These are phyloP conservation scores for Tephrocybe sp. DNA, from an alignment of 768 basidiomycete species.

Conservation along the genomic window DNA sequence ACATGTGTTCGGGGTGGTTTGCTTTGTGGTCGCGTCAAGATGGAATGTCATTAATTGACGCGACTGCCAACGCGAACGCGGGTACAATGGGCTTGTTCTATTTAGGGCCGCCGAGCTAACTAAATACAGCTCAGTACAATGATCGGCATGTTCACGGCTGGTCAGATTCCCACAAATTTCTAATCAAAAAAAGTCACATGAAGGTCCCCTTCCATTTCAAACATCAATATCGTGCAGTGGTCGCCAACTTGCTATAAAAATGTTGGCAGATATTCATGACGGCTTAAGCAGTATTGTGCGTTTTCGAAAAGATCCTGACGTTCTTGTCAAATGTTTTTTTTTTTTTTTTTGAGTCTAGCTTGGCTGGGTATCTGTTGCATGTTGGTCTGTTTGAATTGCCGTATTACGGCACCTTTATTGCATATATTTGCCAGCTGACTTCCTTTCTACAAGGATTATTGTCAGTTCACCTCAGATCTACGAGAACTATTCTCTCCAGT, in stretches of 20 bases:
- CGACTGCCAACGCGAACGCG: no score
- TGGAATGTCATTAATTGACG: no score
- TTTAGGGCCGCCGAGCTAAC: no score
- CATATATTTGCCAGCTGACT: background rate
- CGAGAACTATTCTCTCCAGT: slow-evolving; percentile 85
- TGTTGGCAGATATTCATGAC: slow-evolving; percentile 23
- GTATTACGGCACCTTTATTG: background rate
- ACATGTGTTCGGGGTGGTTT: no score
- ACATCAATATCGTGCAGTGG: no score
- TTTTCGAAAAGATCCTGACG: slow-evolving; percentile 9
- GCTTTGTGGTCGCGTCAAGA: no score
- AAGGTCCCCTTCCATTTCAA: background rate
- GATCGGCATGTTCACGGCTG: no score
- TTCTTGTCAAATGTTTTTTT: slow-evolving; percentile 10
- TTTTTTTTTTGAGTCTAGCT: slow-evolving; percentile 60
- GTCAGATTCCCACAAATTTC: no score
- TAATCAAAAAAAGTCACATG: no score
- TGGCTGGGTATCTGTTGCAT: slow-evolving; percentile 89
- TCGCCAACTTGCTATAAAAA: background rate
- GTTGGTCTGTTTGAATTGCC: slow-evolving; percentile 58
- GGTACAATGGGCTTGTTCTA: no score
- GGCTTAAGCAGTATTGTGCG: slow-evolving; percentile 37
- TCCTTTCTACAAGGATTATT: slow-evolving; percentile 70
- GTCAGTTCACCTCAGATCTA: slow-evolving; percentile 91
- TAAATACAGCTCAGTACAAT: no score